Conservation (phyloP, 306 rosid genomes). For the Vigna angularis region DNA sequence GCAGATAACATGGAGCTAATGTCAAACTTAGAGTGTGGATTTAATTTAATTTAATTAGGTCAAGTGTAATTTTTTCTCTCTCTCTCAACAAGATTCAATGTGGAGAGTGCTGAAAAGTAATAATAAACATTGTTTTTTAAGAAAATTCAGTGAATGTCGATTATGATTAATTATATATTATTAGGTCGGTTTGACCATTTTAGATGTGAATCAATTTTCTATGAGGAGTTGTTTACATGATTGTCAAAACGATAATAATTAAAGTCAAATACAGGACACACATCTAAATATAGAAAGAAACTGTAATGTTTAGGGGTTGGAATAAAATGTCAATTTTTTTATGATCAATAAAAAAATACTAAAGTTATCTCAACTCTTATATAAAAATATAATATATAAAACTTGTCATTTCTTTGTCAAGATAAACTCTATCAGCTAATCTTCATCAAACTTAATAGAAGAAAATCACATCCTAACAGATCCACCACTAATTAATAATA, state of each 20-base stretch:
- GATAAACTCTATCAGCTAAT: no score
- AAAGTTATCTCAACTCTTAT: no score
- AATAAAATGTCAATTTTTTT: no score
- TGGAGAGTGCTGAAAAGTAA: not conserved
- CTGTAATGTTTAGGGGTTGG: not conserved
- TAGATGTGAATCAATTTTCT: conserved; percentile 10
- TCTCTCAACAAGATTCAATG: not conserved
- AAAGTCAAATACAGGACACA: not conserved
- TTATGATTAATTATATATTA: not conserved
- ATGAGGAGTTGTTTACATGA: not conserved
- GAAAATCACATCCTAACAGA: no score
- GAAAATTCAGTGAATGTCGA: not conserved
- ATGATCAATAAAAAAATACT: no score
- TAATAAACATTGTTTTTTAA: not conserved
- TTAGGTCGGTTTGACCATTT: conserved; percentile 18
- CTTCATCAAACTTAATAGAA: no score
- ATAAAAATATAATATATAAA: no score
- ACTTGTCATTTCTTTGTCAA: no score
- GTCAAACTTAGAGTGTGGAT: not conserved
- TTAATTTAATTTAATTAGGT: no score
- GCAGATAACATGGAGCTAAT: no score
- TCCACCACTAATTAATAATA: no score
- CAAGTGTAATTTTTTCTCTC: not conserved
- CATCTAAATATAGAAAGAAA: conserved; percentile 12
- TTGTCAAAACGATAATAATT: not conserved